Evolutionary conservation across 148 eudicot genomes (phyloP).

Genomic region (Chenopodium album): DNA sequence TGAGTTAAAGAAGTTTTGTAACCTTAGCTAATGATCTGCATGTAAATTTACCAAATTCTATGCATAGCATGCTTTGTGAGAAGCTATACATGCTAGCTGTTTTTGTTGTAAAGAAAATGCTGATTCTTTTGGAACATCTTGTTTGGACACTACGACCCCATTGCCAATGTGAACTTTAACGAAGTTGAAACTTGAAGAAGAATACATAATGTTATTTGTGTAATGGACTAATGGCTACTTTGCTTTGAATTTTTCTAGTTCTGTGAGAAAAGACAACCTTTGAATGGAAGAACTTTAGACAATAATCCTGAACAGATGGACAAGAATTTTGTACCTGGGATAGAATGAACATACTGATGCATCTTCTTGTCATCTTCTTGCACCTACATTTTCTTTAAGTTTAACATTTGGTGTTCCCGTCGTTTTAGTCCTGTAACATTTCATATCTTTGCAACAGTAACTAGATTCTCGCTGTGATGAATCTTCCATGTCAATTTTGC

Average conservation of each 20-base stretch:
- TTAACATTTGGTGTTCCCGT: neutral
- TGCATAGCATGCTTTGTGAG: neutral
- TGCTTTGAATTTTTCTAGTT: neutral
- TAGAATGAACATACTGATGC: neutral
- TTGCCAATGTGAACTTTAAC: neutral
- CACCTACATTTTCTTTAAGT: neutral
- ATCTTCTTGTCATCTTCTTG: neutral
- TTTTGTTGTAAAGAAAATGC: neutral
- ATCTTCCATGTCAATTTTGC: neutral
- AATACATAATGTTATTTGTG: neutral
- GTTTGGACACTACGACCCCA: neutral
- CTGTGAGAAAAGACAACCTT: neutral
- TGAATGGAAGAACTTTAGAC: neutral
- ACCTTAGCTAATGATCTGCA: neutral
- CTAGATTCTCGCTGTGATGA: slow-evolving; percentile 10
- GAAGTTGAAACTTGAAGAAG: neutral
- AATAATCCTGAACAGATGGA: neutral
- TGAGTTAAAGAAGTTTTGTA: too few relatives aligned
- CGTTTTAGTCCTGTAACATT: neutral
- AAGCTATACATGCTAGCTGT: neutral
- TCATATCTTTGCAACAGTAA: neutral
- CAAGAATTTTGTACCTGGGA: neutral
- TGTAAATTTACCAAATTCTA: neutral
- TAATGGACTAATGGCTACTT: neutral
- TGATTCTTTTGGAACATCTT: too few relatives aligned